Base-by-base conservation (phyloP, 73 alveolate species). In the Paramecium octaurelia region DNA sequence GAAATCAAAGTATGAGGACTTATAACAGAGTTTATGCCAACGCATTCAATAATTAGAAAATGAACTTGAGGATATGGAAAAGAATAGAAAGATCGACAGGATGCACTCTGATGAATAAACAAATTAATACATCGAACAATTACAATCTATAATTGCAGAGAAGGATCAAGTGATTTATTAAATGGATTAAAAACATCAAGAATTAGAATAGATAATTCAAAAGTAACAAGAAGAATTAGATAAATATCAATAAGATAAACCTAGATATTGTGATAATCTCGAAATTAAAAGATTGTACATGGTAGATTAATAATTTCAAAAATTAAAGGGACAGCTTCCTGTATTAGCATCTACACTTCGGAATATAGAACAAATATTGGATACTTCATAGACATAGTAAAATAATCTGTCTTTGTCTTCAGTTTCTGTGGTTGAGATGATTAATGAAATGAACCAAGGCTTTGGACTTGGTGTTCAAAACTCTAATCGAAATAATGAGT, bases 71-170 rank as follows among this genome's bases (percentile, higher is more conserved):
- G 84, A 64, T 3, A 27, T 64, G 84, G 84, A 64, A 7, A 64
- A 64, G 20, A 64, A 64, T 64, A 21, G 84, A 24, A 64, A 64
- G 48, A 64, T 64, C 31, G 84, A 64, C 31, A 31, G 46, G 29
- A 27, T 64, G 84, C 84, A 64, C 9, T 64, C 84, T 31, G 84
- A 64, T 24, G 84, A 64, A 64, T 64, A 64, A 64, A 64, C 84
- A 27, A 64, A 64, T 24, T 27, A 64, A 64, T 64, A 64, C 12
- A 64, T 64, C 5, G 42, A 27, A 27, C 46, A 64, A 64, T 34
- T 64, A 64, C 12, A 64, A 34, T 31, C 46, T 6, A 64, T 64
- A 11, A 64, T 64, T 31, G 50, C 42, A 64, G 84, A 64, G 9
- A 64, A 64, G 14, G 84, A 64, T 64, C 27, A 64, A 64, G 42